These are phyloP conservation scores for Lanmaoa rubissima DNA, from an alignment of 768 basidiomycete species.

Conservation along the genomic window DNA sequence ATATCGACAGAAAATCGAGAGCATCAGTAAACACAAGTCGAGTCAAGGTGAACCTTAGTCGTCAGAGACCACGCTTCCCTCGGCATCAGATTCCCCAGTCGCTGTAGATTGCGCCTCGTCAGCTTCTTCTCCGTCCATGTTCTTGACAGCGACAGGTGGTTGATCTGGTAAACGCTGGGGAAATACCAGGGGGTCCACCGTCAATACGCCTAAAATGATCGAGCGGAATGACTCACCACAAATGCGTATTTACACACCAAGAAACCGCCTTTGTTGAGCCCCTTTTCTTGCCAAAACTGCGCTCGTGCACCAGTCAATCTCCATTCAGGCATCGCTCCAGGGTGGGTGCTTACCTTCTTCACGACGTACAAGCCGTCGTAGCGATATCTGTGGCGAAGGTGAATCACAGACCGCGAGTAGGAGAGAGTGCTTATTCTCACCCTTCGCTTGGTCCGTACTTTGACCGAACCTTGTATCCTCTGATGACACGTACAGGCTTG, in stretches of 20 bases:
- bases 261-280: conserved; percentile 65
- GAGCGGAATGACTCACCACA: conserved; percentile 47
- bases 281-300: conserved; percentile 74
- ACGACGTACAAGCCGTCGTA: conserved; percentile 89
- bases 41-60: background rate
- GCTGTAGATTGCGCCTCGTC: background rate
- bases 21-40: too few relatives aligned
- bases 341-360: conserved; percentile 50
- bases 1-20: background rate
- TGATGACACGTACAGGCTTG: conserved; percentile 83
- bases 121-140: background rate
- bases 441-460: conserved; percentile 79
- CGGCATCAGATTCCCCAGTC: conserved; percentile 2
- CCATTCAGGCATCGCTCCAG: background rate
- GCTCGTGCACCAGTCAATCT: background rate
- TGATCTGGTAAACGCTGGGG: conserved; percentile 28
- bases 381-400: conserved; percentile 55
- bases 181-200: background rate
- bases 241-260: conserved; percentile 86
- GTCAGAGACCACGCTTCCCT: background rate
- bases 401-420: background rate
- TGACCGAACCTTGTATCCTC: conserved; percentile 67
- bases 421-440: conserved; percentile 32
- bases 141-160: conserved; percentile 24
- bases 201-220: background rate